Evolutionary conservation across 352 stramenopile species (phyloP), one percentile per base, ranked within the genome.

Genomic region (Globisporangium nagaii): DNA sequence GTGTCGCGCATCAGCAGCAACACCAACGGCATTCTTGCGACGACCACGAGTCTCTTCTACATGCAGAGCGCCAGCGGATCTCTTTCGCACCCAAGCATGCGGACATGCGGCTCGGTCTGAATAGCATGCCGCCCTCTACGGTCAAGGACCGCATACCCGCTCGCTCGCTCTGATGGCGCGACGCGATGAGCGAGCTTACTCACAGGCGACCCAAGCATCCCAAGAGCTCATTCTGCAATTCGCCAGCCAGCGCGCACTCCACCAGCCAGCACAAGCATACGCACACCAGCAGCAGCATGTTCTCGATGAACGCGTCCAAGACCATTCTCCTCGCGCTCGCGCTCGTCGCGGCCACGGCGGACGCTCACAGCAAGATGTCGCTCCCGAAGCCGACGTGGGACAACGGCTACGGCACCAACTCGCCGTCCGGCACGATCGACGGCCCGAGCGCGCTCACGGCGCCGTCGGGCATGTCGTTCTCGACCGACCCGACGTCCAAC

Each of bases 311-410:
- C 19, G 24, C 35, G 35, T 20, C 49, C 35, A 56, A 36, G 49
- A 56, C 35, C 37, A 13, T 56, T n/a, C 15, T 56, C 4, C 39
- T 45, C 35, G 49, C 49, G 20, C 35, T 56, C 28, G 17, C 25
- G 13, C 15, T 28, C 22, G 12, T 37, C 19, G 19, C 49, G 20
- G 37, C 35, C n/a, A 22, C 35, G 35, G 58, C 60, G 36, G 39
- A 60, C 22, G 62, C 32, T 19, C 65, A 73, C 45, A 59, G 65
- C 12, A 67, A 68, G 53, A 64, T 73, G 61, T 63, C 56, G 4
- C 41, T 60, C 22, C 61, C 57, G 5, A 58, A 65, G 50, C 52
- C 42, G 27, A 61, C 62, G 42, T 70, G 60, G 39, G 39, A 45
- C 39, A 45, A 45, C 39, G 39, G 39, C 39, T 45, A 41, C 30